Evolutionary conservation across 2,329 filamentous ascomycete species (phyloP), one percentile per base, ranked within the genome.

Genomic region (Fusarium liriodendri): DNA sequence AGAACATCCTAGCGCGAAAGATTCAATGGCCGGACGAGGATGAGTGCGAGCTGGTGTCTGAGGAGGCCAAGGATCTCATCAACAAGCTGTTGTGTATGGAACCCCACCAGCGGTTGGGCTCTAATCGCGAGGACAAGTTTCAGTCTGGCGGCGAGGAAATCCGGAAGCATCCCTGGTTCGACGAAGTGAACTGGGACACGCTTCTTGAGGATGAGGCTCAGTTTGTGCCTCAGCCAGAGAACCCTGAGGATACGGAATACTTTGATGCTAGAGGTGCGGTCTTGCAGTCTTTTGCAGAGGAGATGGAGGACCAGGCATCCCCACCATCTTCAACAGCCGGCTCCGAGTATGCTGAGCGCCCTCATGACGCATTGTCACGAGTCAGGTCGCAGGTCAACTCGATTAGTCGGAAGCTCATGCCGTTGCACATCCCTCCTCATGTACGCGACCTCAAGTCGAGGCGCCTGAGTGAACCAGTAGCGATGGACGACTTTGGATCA

Each of bases 211-310:
- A 98, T 73, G 95, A 98, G 79, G 95, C 97, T 5, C 95, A 98
- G 68, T 99, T 99, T 80, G 93, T 99, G 13, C 97, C 97, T 0
- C 93, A 94, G 45, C 92, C 94, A 2, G 95, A 98, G 79, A 96
- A 99, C 76, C 95, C 95, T 0, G 97, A 99, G 81, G 96, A 99
- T 79, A 99, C 97, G 0, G 97, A 99, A 80, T 99, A 99, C 80
- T 99, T 99, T 77, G 97, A 99, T 83, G 85, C 94, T 25, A 90
- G 97, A 74, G 97, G 97, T 32, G 97, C 97, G 18, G 97, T 95
- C 1, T 88, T 98, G 75, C 94, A 98, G 78, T 94, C 94, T 4
- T 99, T 99, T 81, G 92, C 93, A 1, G 95, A 98, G 72, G 97
- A 99, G 81, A 93, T 98, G 78, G 96, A 98, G 80, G 97, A 98